Conservation (phyloP, 345 rosid genomes). For the Corchorus capsularis region DNA sequence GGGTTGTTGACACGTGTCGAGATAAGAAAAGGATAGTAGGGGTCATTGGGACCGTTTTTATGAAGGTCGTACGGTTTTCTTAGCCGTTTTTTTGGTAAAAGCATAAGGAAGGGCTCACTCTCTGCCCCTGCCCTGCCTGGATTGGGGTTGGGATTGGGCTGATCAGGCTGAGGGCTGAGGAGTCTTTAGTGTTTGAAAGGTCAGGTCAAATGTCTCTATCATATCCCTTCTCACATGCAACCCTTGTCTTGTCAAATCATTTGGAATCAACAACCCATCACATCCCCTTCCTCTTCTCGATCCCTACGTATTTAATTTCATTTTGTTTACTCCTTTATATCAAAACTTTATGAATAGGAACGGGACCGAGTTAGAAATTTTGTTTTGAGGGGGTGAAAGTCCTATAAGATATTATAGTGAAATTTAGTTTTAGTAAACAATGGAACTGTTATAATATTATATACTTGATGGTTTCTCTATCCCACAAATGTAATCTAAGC, state of each 20-base stretch:
- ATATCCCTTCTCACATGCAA: slow-evolving; percentile 17
- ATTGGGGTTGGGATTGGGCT: not conserved
- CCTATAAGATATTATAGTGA: too few species aligned
- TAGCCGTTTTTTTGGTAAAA: slow-evolving; percentile 10
- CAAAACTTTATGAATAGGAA: too few species aligned
- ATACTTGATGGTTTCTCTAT: too few species aligned
- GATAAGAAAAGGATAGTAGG: not conserved
- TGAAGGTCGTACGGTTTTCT: slow-evolving; percentile 15
- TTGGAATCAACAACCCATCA: not conserved
- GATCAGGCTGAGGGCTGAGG: not conserved
- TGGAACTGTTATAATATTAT: too few species aligned
- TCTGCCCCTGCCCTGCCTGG: not conserved
- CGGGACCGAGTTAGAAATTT: too few species aligned
- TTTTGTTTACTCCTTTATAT: not conserved
- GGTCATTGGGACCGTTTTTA: not conserved
- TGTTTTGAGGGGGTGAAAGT: too few species aligned
- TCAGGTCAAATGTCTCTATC: slow-evolving; percentile 19
- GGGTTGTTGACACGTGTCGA: not conserved
- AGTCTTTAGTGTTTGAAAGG: not conserved
- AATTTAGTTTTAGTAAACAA: too few species aligned
- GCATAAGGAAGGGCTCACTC: not conserved
- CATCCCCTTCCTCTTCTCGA: not conserved
- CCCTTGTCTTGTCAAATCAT: slow-evolving; percentile 24
- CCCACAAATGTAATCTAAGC: too few species aligned
- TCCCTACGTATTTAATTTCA: not conserved